phyloP scores from a whole-genome alignment of 2,329 filamentous ascomycete genomes.

The Verticillium longisporum region DNA sequence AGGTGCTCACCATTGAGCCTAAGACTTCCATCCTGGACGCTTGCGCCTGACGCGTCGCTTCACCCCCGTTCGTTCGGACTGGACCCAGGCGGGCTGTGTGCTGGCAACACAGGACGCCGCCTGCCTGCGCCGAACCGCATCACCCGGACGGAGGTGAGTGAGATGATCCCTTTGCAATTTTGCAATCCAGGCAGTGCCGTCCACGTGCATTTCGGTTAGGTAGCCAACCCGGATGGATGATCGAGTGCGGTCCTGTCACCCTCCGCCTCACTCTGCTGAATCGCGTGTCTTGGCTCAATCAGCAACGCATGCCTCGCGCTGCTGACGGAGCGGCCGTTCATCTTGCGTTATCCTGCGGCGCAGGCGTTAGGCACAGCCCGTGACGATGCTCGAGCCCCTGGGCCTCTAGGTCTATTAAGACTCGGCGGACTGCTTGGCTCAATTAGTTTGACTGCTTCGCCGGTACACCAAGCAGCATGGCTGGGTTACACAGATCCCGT shows the following conservation, averaged over 20 bases:
- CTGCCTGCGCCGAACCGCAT: not conserved
- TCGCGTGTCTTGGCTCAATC: not conserved
- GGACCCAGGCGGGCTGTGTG: not conserved
- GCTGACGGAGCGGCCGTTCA: not conserved
- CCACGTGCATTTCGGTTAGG: not conserved
- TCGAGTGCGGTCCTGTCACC: not conserved
- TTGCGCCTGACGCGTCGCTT: not conserved
- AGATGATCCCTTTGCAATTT: not conserved
- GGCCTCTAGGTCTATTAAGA: no score
- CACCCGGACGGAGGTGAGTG: not conserved
- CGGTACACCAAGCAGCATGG: no score
- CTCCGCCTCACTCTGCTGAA: not conserved
- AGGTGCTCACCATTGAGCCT: not conserved
- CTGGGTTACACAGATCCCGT: no score
- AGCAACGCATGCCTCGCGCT: not conserved
- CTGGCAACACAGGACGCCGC: not conserved
- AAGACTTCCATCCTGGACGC: not conserved
- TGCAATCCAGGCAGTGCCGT: not conserved
- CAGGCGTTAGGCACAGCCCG: not conserved
- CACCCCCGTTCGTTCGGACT: not conserved
- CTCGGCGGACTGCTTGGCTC: no score
- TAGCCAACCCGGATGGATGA: not conserved
- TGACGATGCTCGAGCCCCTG: not conserved
- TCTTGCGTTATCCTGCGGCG: not conserved
- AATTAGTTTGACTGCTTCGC: no score